Base-by-base conservation (phyloP, 2,329 filamentous ascomycete genomes). In the Coleophoma cylindrospora region DNA sequence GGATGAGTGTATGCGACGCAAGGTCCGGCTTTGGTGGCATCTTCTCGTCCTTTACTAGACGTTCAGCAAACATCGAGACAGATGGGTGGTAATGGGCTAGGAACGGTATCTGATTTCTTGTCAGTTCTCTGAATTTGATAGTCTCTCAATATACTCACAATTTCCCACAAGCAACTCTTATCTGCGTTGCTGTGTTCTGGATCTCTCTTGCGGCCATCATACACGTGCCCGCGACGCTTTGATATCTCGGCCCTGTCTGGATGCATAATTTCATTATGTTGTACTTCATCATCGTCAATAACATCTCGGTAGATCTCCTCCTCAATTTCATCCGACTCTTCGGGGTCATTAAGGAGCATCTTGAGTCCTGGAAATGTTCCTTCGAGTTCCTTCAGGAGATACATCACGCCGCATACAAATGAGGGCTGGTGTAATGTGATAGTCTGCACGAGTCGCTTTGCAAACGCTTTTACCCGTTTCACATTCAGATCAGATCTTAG, bases 171-270 rank as follows among this genome's bases (percentile, higher is more conserved):
- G 70, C 91, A 96, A 61, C 87, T 94, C 57, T 84, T 80, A 56
- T 96, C 89, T n/a, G 95, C 94, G 65, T 95, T 91, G 70, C 89
- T 90, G 68, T 95, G 86, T 65, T 91, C 88, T 0, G 95, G 94
- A 60, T 96, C 86, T 62, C 94, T 80, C 73, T 97, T 99, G 47
- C 89, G 83, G 8, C 90, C 86, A 66, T 99, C 91, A 60, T 99
- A 99, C 19, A 66, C 68, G 15, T 70, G 59, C 15, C 41, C 22
- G 40, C 57, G 58, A 11, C 37, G 33, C 33, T 48, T 43, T 49
- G 43, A 12, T 33, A 48, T 19, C 43, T 55, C 22, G 11, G 41
- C 19, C 34, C 48, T 45, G 8, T 44, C 40, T 10, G 34, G 34
- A 27, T 45, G 41, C 43, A 43, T 43, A 55, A 21, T 57, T 3